These are phyloP conservation scores for Alternaria brassicae DNA, from an alignment of 2,329 filamentous ascomycete species.

Conservation along the genomic window DNA sequence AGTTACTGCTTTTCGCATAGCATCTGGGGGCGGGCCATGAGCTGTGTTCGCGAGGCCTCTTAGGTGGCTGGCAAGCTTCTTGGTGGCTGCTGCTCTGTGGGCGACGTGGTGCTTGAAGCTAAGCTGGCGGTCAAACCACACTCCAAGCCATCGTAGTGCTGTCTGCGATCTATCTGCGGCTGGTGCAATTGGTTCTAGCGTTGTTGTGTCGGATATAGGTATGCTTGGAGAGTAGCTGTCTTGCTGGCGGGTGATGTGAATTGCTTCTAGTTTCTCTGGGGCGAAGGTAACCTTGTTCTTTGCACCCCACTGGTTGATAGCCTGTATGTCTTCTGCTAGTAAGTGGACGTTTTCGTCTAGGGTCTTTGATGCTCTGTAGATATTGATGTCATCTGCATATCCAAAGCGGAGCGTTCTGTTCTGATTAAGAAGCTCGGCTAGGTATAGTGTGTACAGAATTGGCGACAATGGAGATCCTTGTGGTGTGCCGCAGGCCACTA, in stretches of 20 bases:
- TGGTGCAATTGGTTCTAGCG: constrained; percentile 3
- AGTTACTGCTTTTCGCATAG: too few species aligned
- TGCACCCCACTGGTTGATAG: too few species aligned
- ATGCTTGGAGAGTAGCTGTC: not conserved
- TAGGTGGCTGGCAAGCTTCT: not conserved
- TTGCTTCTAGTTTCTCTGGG: too few species aligned
- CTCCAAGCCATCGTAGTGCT: constrained; percentile 12
- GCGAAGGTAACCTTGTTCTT: too few species aligned
- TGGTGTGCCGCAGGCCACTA: not conserved
- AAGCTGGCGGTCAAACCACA: constrained; percentile 12
- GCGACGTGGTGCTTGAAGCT: constrained; percentile 8
- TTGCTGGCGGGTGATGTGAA: constrained; percentile 6
- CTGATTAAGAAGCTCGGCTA: constrained; percentile 3
- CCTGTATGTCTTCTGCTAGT: not conserved
- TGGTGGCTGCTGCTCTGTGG: not conserved
- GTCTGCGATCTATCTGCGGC: not conserved
- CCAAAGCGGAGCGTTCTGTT: not conserved
- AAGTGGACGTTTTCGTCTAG: constrained; percentile 9
- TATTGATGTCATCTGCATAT: not conserved
- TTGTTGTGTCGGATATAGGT: not conserved
- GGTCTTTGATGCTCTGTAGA: not conserved
- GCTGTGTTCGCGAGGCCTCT: too few species aligned
- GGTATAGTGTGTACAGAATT: constrained; percentile 10
- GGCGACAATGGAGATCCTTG: constrained; percentile 3
- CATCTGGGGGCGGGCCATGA: too few species aligned